phyloP scores from a whole-genome alignment of 768 basidiomycete species.

The Psilocybe azurescens region DNA sequence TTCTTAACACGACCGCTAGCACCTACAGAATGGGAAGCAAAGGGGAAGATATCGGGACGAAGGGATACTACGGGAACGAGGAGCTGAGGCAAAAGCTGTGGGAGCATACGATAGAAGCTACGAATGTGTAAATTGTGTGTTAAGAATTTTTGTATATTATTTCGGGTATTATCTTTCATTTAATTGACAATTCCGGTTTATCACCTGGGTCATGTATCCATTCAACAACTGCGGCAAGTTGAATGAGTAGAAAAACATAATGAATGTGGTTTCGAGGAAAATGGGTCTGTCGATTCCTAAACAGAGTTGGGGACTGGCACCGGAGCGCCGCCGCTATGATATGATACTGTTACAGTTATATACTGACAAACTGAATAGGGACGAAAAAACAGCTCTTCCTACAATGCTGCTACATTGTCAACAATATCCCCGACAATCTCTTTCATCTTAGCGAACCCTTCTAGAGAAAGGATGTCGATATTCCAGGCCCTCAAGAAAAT shows the following conservation, averaged over 20 bases:
- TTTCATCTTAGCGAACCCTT: constrained; percentile 37
- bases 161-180: too few species aligned
- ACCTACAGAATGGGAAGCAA: constrained; percentile 36
- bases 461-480: constrained; percentile 37
- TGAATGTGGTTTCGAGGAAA: too few species aligned
- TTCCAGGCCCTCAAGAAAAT: constrained; percentile 35
- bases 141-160: not conserved
- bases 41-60: constrained; percentile 42
- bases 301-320: too few species aligned
- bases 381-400: not conserved
- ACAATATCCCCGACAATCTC: constrained; percentile 38
- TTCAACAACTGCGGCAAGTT: too few species aligned
- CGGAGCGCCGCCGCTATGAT: too few species aligned
- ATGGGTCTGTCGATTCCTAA: too few species aligned
- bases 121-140: not conserved
- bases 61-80: constrained; percentile 39
- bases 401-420: not conserved
- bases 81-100: constrained; percentile 41
- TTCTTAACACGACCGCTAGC: constrained; percentile 23
- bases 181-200: too few species aligned
- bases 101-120: constrained; percentile 34
- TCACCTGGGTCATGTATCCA: too few species aligned
- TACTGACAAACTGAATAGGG: too few species aligned
- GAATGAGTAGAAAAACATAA: too few species aligned
- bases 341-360: too few species aligned